Base-by-base conservation (phyloP, 225 moss, liverwort and hornwort species). In the Marchantia paleacea region DNA sequence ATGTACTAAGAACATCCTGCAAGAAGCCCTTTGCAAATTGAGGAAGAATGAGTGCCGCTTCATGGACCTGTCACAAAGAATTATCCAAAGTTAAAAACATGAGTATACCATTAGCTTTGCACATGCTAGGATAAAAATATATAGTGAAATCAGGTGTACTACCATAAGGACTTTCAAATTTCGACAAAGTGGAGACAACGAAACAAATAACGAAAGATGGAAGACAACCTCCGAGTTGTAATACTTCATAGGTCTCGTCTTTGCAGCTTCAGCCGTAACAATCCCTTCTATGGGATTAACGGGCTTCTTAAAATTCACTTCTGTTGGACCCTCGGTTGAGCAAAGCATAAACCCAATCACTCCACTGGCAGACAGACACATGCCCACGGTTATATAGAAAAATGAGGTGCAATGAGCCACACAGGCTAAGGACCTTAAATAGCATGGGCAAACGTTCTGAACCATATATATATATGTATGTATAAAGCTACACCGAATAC, bases 341-440 rank as follows among this genome's bases (percentile, higher is more conserved):
- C 95, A 99, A 12, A 99, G 95, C 95, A 99, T 95, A 78, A 99
- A 99, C 69, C 99, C 99, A 77, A 99, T 99, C 57, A 91, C 86
- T 52, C 99, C 99, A 84, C 99, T 99, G 90, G 84, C n/a, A 78
- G 19, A 31, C 24, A 58, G 13, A 7, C 18, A 70, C 18, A 7
- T 16, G 24, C 6, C n/a, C n/a, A 62, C n/a, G 62, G 62, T 24
- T 24, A 63, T 24, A 63, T 73, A 39, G 3, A 39, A 39, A 39
- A 5, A 39, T 39, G 6, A 47, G 30, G 7, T 55, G 19, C 25
- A 61, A 61, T 62, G 24, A 26, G 69, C 30, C 63, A 58, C 39
- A 30, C 22, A 4, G 13, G 7, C 12, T 8, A 29, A 64, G 62
- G 29, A 28, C 30, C 4, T 78, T 58, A 18, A 7, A 49, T 19